Base-by-base conservation (phyloP, 805 yeast species). In the Saccharomycodes ludwigii region DNA sequence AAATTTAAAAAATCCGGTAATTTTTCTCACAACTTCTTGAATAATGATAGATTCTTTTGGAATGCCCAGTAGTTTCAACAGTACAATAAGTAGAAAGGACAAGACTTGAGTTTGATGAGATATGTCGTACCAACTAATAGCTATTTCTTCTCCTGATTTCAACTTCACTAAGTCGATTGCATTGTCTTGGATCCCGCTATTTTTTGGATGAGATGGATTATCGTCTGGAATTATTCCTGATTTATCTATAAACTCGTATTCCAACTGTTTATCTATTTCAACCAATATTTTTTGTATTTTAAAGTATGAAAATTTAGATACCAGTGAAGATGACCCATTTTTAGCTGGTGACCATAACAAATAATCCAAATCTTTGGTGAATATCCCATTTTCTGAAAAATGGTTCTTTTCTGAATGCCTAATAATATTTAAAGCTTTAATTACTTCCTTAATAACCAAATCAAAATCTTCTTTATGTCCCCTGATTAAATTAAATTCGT, bases 401-500 rank as follows among this genome's bases (percentile, higher is more conserved):
- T 40, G 39, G 16, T 38, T 46, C 29, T 46, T 41, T 20, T 45
- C 52, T 4, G 40, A 35, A 9, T 36, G 31, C 34, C 58, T 40
- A 6, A 50, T 42, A 6, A 42, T 38, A 25, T 47, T 51, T n/a
- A 54, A 32, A 5, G 49, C 44, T 38, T 53, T 48, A 15, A 54
- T 48, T 2, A 53, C 58, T 34, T 53, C 58, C 33, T 41, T 51
- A 6, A 54, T 54, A 2, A 54, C 58, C 7, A 49, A 38, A 39
- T 54, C 59, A 30, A 54, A 53, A 37, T 52, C 57, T 31, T 54
- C 59, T 29, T 52, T 51, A 33, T 54, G 59, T 4, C 59, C 59
- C 18, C 59, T 38, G 27, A 54, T 31, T 14, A 54, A 40, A 32
- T 54, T 54, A 18, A 54, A 54, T 29, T 53, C 58, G 32, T 52